These are phyloP conservation scores for Fusarium lateritium DNA, from an alignment of 2,329 filamentous ascomycete genomes.

Conservation along the genomic window DNA sequence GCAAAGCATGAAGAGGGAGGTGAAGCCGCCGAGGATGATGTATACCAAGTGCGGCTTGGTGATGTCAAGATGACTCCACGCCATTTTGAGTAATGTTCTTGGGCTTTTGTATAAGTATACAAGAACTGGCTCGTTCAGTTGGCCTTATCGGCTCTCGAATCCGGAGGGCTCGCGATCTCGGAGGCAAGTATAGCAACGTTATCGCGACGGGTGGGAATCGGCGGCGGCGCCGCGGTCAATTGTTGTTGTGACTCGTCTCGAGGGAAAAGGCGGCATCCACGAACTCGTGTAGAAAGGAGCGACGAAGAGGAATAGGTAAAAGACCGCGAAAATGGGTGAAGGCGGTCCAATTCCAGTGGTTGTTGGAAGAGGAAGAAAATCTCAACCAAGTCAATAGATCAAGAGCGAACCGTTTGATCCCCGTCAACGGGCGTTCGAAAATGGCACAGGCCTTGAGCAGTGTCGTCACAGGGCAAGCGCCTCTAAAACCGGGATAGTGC, in stretches of 20 bases:
- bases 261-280: constrained; percentile 20
- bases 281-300: constrained; percentile 1
- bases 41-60: constrained; percentile 98
- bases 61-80: constrained; percentile 85
- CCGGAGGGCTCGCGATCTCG: constrained; percentile 35
- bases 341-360: constrained; percentile 17
- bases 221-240: constrained; percentile 44
- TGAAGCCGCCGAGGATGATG: constrained; percentile 98
- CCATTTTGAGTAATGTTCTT: constrained; percentile 65
- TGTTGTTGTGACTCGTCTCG: constrained; percentile 35
- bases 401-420: constrained; percentile 30
- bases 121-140: constrained; percentile 19
- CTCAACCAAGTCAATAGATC: constrained; percentile 25
- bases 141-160: constrained; percentile 18
- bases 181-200: constrained; percentile 27
- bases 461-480: constrained; percentile 50
- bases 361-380: constrained; percentile 14
- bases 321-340: constrained; percentile 3
- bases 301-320: constrained; percentile 8
- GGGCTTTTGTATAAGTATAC: constrained; percentile 13
- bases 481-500: constrained; percentile 27
- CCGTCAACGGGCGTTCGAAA: constrained; percentile 33
- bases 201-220: constrained; percentile 35
- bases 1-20: constrained; percentile 97
- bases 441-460: constrained; percentile 44